Evolutionary conservation across 1,284 basidiomycete species (phyloP), one percentile per base, ranked within the genome.

Genomic region (Butyriboletus appendiculatus): DNA sequence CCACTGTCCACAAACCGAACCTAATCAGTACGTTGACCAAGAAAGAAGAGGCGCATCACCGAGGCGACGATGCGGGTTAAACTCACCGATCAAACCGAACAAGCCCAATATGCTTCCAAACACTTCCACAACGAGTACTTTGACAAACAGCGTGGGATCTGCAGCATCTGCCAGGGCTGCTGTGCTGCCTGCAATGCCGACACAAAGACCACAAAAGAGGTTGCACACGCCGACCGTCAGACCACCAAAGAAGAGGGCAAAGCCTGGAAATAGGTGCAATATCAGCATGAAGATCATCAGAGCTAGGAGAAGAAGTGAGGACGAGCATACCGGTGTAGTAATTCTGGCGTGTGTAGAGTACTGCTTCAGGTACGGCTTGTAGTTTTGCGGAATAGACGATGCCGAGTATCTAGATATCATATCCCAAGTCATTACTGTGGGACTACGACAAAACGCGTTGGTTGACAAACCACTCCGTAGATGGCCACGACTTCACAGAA

Each of bases 401-500:
- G 38, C 92, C 91, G 67, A 95, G 94, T 66, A 96, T 94, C 92
- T 94, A 52, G 5, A 10, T 20, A 18, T 24, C 15, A 18, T 3
- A 16, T 10, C 26, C 1, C 7, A 32, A 14, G 34, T 38, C n/a
- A 34, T 16, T n/a, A 33, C 0, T 16, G 22, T 28, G 2, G 10
- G 6, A 11, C 8, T 9, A 4, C 14, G 9, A 26, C 3, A 12
- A 22, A 47, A 16, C 3, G 10, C 4, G 20, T 40, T 10, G 22
- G 15, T 37, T 45, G 33, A 81, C 89, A 58, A 73, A 96, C 94
- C 48, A 94, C 92, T 53, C 91, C 96, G 73, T 96, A 97, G 68
- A 97, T 97, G 57, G 94, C 95, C 22, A 97, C 94, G 62, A 98
- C 96, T 79, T 99, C 96, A 72, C 96, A 98, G 79, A 99, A 98